Evolutionary conservation across 371 early-diverging fungal species (phyloP), one percentile per base, ranked within the genome.

Genomic region (Chytridium lagenaria): DNA sequence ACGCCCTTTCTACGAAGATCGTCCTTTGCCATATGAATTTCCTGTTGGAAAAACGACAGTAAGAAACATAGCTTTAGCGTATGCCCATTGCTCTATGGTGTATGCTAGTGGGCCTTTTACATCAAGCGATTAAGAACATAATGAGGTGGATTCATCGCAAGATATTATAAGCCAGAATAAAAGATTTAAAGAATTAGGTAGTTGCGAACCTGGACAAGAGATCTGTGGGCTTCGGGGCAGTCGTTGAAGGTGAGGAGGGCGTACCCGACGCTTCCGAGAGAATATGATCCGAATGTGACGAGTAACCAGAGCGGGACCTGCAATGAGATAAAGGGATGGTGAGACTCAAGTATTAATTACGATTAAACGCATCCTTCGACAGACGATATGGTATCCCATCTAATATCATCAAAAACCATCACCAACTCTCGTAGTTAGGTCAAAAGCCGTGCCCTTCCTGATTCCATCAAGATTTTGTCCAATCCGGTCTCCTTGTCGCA

Each of bases 191-290:
- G 19, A 39, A 16, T 28, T 16, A 69, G 16, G 2, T 16, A 40
- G 5, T 1, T 0, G 12, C 83, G 74, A 89, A 93, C 93, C 77
- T 76, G 72, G 87, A 91, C 87, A 28, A 96, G 86, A 72, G 91
- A 92, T 59, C 87, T 83, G 80, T 91, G 91, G 10, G 95, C 96
- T 61, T 91, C 94, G 57, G 94, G 94, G 81, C 95, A 94, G 74
- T 96, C 95, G 37, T 93, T 89, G 84, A 96, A 96, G 1, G 90
- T 93, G 76, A 91, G 79, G 71, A 96, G 85, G 59, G 91, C 90
- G 71, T 88, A 93, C 23, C 96, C 96, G 71, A 96, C 88, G 76
- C 89, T 90, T 31, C 88, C 89, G 23, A 96, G 89, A 39, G 92
- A 90, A 78, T 95, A 94, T 31, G 93, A 87, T 1, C 95, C 95